Evolutionary conservation across 306 rosid species (phyloP).

Genomic region (Acacia confusa): DNA sequence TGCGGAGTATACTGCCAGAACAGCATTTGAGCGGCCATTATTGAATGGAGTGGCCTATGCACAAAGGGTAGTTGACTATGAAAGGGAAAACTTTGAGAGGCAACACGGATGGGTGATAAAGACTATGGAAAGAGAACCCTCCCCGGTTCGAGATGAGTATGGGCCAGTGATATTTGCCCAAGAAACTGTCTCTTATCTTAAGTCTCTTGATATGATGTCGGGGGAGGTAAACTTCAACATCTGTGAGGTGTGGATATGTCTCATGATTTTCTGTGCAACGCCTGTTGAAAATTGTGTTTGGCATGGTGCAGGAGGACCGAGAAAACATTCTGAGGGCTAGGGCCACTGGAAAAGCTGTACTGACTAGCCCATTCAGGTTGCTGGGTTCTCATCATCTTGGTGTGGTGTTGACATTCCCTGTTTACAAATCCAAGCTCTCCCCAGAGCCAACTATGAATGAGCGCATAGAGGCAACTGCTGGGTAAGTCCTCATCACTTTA

Average conservation of each 20-base stretch:
- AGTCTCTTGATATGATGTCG: constrained; percentile 98
- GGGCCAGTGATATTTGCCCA: constrained; percentile 94
- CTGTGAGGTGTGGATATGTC: neutral
- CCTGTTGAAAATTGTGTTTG: constrained; percentile 12
- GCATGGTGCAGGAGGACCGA: constrained; percentile 79
- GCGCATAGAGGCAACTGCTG: constrained; percentile 77
- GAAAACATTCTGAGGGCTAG: constrained; percentile 95
- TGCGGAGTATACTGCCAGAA: constrained; percentile 93
- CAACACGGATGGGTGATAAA: constrained; percentile 89
- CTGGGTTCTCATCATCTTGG: constrained; percentile 97
- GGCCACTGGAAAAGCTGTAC: constrained; percentile 97
- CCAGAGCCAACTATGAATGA: constrained; percentile 66
- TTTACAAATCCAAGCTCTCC: constrained; percentile 86
- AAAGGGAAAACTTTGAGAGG: constrained; percentile 77
- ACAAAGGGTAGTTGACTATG: constrained; percentile 71
- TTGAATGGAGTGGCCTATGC: constrained; percentile 98
- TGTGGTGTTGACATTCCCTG: constrained; percentile 97
- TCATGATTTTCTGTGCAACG: constrained; percentile 9
- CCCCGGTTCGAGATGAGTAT: constrained; percentile 85
- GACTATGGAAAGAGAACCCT: constrained; percentile 86
- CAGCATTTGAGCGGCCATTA: constrained; percentile 94
- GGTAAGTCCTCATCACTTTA: constrained; percentile 53
- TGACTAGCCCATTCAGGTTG: constrained; percentile 93
- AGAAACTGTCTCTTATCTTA: constrained; percentile 86
- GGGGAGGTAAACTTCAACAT: constrained; percentile 72